Conservation (phyloP, 2,329 filamentous ascomycete genomes). For the Hymenoscyphus scutula region DNA sequence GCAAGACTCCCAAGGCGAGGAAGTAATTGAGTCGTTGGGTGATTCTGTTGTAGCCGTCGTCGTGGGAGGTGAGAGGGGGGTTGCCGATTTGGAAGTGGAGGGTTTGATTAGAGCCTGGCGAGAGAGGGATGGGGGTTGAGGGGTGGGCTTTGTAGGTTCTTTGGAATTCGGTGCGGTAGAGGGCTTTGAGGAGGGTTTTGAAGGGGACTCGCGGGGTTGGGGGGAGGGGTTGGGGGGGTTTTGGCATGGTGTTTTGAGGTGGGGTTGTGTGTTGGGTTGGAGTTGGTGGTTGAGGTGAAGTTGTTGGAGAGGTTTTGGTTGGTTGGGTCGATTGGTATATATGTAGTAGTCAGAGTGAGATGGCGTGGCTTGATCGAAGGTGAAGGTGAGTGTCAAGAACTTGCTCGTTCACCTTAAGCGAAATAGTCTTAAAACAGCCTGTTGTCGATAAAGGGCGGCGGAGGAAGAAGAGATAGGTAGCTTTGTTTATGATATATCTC, state of each 20-base stretch:
- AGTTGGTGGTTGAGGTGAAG: neutral
- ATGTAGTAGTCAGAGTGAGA: too few relatives aligned
- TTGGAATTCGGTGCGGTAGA: neutral
- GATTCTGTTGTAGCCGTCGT: neutral
- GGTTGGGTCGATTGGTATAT: too few relatives aligned
- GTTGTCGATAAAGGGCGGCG: too few relatives aligned
- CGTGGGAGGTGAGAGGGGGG: neutral
- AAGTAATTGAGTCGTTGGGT: neutral
- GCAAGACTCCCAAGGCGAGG: neutral
- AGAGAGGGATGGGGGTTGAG: neutral
- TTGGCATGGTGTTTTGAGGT: neutral
- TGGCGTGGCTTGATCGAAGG: too few relatives aligned
- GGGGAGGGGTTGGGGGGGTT: neutral
- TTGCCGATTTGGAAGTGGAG: neutral
- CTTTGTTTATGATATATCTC: slow-evolving; percentile 8
- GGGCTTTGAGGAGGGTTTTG: neutral
- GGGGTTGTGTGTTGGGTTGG: neutral
- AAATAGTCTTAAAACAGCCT: too few relatives aligned
- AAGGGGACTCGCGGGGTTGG: neutral
- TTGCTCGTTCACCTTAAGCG: too few relatives aligned
- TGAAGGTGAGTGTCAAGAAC: too few relatives aligned
- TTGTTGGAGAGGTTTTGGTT: too few relatives aligned
- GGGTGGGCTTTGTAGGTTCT: neutral
- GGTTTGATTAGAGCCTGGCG: neutral
- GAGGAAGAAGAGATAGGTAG: neutral